Conservation (phyloP, 345 rosid species). For the Acer negundo region DNA sequence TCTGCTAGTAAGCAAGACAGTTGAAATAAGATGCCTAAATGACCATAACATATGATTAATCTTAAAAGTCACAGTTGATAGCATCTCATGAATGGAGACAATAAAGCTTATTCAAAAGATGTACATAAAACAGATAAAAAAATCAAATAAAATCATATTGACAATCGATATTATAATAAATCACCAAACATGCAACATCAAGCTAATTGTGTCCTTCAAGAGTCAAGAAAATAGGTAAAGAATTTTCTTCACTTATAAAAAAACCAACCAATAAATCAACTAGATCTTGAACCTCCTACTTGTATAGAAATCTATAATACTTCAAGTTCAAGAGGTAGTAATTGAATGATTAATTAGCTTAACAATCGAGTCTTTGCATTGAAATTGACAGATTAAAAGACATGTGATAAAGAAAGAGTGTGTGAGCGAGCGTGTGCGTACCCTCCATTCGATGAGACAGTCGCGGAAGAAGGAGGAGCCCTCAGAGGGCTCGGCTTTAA, state of each 20-base stretch:
- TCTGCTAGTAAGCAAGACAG: not conserved
- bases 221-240: not conserved
- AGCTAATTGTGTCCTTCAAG: not conserved
- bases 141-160: not conserved
- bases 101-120: not conserved
- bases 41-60: not conserved
- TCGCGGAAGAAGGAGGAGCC: slow-evolving; percentile 82
- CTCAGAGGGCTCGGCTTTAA: slow-evolving; percentile 71
- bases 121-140: not conserved
- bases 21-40: not conserved
- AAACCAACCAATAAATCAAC: not conserved
- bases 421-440: slow-evolving; percentile 27
- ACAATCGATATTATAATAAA: no score
- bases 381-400: not conserved
- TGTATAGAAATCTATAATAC: not conserved
- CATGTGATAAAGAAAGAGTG: not conserved
- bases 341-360: not conserved
- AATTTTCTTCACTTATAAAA: not conserved
- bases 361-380: not conserved
- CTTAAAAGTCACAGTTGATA: not conserved
- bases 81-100: not conserved
- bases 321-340: no score
- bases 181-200: not conserved
- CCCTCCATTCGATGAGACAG: slow-evolving; percentile 90
- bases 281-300: not conserved